A percentile compares a stretch with the other conserved stretches of the same genome.
phyloP scores from a whole-genome alignment of 2,329 filamentous ascomycete genomes.

The Penicillium hordei region DNA sequence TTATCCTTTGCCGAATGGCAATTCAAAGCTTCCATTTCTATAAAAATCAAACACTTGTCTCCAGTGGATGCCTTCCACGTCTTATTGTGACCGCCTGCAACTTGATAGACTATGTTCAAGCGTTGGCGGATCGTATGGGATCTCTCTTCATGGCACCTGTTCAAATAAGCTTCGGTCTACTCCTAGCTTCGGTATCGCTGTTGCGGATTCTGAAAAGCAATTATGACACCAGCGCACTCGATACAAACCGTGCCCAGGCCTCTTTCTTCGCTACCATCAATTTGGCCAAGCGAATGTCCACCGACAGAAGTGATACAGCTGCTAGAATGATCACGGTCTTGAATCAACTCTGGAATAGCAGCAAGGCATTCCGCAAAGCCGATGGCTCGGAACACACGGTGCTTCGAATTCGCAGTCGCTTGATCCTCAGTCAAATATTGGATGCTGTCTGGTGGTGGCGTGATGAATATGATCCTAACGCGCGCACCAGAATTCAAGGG shows the following conservation, averaged over 20 bases:
- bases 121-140: slow-evolving; percentile 21
- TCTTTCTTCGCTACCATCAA: slow-evolving; percentile 41
- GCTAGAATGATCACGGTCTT: slow-evolving; percentile 36
- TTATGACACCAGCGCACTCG: slow-evolving; percentile 28
- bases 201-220: slow-evolving; percentile 43
- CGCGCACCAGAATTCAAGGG: slow-evolving; percentile 16
- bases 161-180: slow-evolving; percentile 31
- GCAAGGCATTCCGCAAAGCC: slow-evolving; percentile 40
- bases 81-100: slow-evolving; percentile 33
- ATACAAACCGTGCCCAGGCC: slow-evolving; percentile 35
- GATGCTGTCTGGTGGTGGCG: slow-evolving; percentile 48
- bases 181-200: slow-evolving; percentile 34
- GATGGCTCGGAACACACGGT: slow-evolving; percentile 38
- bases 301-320: slow-evolving; percentile 38
- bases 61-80: slow-evolving; percentile 28
- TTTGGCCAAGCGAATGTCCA: slow-evolving; percentile 40
- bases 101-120: slow-evolving; percentile 32
- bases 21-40: slow-evolving; percentile 41
- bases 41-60: slow-evolving; percentile 31
- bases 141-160: slow-evolving; percentile 28
- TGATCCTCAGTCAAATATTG: slow-evolving; percentile 39
- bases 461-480: slow-evolving; percentile 40
- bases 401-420: slow-evolving; percentile 42
- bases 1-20: slow-evolving; percentile 32
- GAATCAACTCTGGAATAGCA: slow-evolving; percentile 44